These are phyloP conservation scores for Phytophthora multivora DNA, from an alignment of 352 stramenopile genomes.

Conservation along the genomic window DNA sequence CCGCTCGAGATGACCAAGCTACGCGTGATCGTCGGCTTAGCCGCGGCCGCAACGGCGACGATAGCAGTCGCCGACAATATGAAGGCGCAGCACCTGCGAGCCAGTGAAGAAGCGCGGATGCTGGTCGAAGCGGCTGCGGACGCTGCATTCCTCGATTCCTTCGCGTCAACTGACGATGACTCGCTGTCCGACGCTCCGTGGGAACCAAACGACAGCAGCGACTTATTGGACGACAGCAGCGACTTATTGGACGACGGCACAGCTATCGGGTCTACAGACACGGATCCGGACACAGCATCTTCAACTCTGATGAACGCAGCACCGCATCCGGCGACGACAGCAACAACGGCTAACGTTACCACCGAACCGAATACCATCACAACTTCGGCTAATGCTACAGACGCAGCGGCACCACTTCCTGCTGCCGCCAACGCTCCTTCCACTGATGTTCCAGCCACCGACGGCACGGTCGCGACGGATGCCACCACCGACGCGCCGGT, in stretches of 20 bases:
- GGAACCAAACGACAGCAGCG: neutral
- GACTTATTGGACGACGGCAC: conserved; percentile 3
- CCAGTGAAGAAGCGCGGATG: neutral
- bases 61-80: conserved; percentile 14
- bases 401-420: neutral
- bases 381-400: too few relatives aligned
- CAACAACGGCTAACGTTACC: neutral
- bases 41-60: conserved; percentile 4
- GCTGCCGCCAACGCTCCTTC: too few relatives aligned
- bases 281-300: neutral
- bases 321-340: too few relatives aligned
- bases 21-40: conserved; percentile 14
- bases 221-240: conserved; percentile 2
- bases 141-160: conserved; percentile 5
- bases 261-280: neutral
- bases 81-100: conserved; percentile 9
- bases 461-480: neutral
- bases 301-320: too few relatives aligned
- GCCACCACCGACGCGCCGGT: neutral
- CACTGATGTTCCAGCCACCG: neutral
- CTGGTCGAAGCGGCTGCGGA: conserved; percentile 1
- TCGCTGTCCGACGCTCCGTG: conserved; percentile 1
- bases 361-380: neutral
- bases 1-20: conserved; percentile 19
- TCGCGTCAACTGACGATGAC: neutral